Evolutionary conservation across 495 filamentous ascomycete genomes (phyloP).

Genomic region (Recurvomyces mirabilis): DNA sequence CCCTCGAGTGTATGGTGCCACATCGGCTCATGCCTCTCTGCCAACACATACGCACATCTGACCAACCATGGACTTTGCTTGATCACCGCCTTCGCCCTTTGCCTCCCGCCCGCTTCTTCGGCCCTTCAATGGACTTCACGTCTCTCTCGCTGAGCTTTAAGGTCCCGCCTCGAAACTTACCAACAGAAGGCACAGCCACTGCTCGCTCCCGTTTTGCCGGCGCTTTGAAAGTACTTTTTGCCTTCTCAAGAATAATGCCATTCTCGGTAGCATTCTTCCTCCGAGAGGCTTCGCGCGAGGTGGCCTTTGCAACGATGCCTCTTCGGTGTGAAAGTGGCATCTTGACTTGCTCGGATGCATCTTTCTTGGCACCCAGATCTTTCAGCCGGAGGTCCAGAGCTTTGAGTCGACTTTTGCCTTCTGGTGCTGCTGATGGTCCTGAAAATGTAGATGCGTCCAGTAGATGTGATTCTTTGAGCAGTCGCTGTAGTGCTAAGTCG

Average conservation of each 20-base stretch:
- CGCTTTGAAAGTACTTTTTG: slow-evolving; percentile 29
- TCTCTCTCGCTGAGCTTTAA: slow-evolving; percentile 70
- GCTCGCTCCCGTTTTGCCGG: slow-evolving; percentile 47
- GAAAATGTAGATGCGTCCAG: slow-evolving; percentile 52
- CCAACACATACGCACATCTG: too few species aligned
- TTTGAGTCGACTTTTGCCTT: slow-evolving; percentile 56
- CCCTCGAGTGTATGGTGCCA: too few species aligned
- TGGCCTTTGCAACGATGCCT: slow-evolving; percentile 60
- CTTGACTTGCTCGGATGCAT: slow-evolving; percentile 60
- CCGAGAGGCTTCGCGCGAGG: slow-evolving; percentile 54
- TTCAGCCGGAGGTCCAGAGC: slow-evolving; percentile 74
- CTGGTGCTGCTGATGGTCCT: slow-evolving; percentile 25
- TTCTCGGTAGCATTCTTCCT: slow-evolving; percentile 75
- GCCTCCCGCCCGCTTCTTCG: slow-evolving; percentile 5
- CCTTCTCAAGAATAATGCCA: slow-evolving; percentile 75
- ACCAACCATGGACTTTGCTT: too few species aligned
- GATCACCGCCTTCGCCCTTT: slow-evolving; percentile 5
- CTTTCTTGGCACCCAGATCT: slow-evolving; percentile 64
- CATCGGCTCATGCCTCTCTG: too few species aligned
- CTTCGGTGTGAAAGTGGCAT: slow-evolving; percentile 75
- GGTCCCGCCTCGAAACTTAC: slow-evolving; percentile 67
- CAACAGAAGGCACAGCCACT: slow-evolving; percentile 64
- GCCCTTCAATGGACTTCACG: slow-evolving; percentile 53
- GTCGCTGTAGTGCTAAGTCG: slow-evolving; percentile 79
- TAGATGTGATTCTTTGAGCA: slow-evolving; percentile 86